These are phyloP conservation scores for Xylariomycetidae sp. DNA, from an alignment of 2,329 filamentous ascomycete species.

Conservation along the genomic window DNA sequence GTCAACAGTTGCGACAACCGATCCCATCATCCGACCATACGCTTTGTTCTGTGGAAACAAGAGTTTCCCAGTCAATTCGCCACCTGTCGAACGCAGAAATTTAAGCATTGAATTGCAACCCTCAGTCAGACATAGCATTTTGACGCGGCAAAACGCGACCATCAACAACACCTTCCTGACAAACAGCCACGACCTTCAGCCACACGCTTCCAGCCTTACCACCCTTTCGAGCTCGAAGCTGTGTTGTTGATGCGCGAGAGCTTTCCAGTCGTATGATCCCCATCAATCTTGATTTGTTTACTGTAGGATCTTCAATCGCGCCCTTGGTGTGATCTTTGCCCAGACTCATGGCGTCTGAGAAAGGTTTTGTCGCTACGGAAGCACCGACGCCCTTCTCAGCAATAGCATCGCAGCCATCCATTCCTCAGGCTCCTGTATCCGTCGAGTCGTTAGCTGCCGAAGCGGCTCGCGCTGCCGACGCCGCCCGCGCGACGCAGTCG, in stretches of 20 bases:
- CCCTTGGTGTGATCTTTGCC: slow-evolving; percentile 13
- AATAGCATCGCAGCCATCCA: slow-evolving; percentile 29
- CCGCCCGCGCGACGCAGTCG: slow-evolving; percentile 31
- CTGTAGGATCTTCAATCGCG: slow-evolving; percentile 20
- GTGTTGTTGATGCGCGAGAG: slow-evolving; percentile 27
- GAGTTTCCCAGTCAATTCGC: background rate
- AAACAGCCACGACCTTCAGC: slow-evolving; percentile 31
- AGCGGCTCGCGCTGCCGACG: slow-evolving; percentile 30
- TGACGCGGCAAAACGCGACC: slow-evolving; percentile 14
- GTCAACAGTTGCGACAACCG: slow-evolving; percentile 16
- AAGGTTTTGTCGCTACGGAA: slow-evolving; percentile 48
- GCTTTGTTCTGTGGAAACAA: background rate
- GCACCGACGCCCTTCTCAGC: slow-evolving; percentile 37
- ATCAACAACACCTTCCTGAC: slow-evolving; percentile 25
- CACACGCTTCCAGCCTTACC: slow-evolving; percentile 29
- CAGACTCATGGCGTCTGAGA: slow-evolving; percentile 48
- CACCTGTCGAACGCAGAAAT: background rate
- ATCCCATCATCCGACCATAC: slow-evolving; percentile 5
- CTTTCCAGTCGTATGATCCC: slow-evolving; percentile 16
- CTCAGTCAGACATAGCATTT: slow-evolving; percentile 1
- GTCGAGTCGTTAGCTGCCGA: slow-evolving; percentile 38
- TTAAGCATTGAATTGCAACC: too few relatives aligned
- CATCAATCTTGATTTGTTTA: slow-evolving; percentile 16
- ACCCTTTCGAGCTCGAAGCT: slow-evolving; percentile 24
- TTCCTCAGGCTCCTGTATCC: slow-evolving; percentile 30